phyloP scores from a whole-genome alignment of 164 flowering plant species.

The Magnolia kwangsiensis region DNA sequence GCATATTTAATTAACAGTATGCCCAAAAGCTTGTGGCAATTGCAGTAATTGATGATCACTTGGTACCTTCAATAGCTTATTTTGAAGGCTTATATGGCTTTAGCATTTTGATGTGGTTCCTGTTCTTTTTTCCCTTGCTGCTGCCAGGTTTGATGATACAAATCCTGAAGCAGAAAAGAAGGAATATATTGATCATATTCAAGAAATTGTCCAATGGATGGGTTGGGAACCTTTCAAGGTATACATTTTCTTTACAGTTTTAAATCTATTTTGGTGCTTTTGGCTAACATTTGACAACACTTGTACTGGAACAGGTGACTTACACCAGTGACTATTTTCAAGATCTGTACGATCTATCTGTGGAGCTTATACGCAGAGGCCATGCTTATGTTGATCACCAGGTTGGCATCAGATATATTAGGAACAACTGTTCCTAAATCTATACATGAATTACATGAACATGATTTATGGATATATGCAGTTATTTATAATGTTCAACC shows the following conservation, averaged over 20 bases:
- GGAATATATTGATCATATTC: conserved; percentile 91
- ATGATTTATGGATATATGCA: neutral
- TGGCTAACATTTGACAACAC: conserved; percentile 6
- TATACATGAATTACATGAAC: neutral
- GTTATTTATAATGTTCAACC: neutral
- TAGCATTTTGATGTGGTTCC: neutral
- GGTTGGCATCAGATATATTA: conserved; percentile 35
- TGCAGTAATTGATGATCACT: neutral
- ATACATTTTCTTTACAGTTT: conserved; percentile 2
- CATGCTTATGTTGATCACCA: conserved; percentile 99
- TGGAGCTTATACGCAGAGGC: conserved; percentile 81
- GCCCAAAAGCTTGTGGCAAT: neutral
- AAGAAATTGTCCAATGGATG: conserved; percentile 95
- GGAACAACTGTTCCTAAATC: neutral
- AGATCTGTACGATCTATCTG: conserved; percentile 83
- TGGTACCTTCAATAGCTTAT: neutral
- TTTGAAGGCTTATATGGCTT: neutral
- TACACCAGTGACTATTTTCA: conserved; percentile 96
- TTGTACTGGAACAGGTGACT: conserved; percentile 58
- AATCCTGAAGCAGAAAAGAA: conserved; percentile 98
- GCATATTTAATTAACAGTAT: too few relatives aligned
- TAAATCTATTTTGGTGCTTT: neutral
- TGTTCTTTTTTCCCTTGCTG: neutral
- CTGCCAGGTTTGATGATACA: conserved; percentile 87
- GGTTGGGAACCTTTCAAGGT: conserved; percentile 99